These are phyloP conservation scores for Logfia minima DNA, from an alignment of 129 eudicot species.

Conservation along the genomic window DNA sequence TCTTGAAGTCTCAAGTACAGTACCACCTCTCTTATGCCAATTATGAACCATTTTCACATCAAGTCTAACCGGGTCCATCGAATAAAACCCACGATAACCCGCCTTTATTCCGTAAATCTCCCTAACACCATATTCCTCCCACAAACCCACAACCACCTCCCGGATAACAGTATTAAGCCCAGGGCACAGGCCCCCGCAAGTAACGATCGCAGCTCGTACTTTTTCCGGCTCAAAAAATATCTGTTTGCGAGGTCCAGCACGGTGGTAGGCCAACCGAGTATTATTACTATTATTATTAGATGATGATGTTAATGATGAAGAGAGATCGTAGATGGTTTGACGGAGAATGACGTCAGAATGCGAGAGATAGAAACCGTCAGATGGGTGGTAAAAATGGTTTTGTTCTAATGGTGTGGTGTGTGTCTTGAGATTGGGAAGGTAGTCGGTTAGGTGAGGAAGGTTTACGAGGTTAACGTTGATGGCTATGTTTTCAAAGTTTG, in stretches of 20 bases:
- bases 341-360: slow-evolving; percentile 55
- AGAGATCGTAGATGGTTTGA: slow-evolving; percentile 45
- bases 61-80: slow-evolving; percentile 46
- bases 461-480: slow-evolving; percentile 24
- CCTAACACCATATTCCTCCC: slow-evolving; percentile 71
- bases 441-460: slow-evolving; percentile 47
- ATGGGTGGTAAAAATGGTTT: slow-evolving; percentile 55
- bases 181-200: slow-evolving; percentile 90
- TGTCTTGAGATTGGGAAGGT: slow-evolving; percentile 37
- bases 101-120: slow-evolving; percentile 56
- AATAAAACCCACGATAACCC: slow-evolving; percentile 76
- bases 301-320: slow-evolving; percentile 12
- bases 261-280: slow-evolving; percentile 45
- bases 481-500: not conserved
- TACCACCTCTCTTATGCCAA: slow-evolving; percentile 87
- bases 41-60: slow-evolving; percentile 64
- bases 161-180: slow-evolving; percentile 81
- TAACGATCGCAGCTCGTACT: slow-evolving; percentile 72
- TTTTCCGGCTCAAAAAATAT: slow-evolving; percentile 36
- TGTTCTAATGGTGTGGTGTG: slow-evolving; percentile 47
- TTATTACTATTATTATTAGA: not conserved
- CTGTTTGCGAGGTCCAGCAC: slow-evolving; percentile 65
- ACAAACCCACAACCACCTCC: slow-evolving; percentile 79
- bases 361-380: slow-evolving; percentile 56
- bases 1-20: slow-evolving; percentile 75